Evolutionary conservation across 768 basidiomycete genomes (phyloP).

Genomic region (Naganishia vishniacii): DNA sequence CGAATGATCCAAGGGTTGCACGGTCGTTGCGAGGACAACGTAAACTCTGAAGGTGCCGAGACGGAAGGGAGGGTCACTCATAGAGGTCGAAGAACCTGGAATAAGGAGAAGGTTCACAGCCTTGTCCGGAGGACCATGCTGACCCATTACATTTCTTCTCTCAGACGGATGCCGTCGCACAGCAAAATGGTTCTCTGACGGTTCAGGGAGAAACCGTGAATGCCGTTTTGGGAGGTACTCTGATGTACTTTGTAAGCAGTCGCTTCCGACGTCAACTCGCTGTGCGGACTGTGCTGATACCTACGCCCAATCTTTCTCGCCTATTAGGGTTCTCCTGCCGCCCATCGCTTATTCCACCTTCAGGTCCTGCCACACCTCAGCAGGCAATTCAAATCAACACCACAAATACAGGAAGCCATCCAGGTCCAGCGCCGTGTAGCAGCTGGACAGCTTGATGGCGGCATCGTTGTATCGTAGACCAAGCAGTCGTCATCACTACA

Average conservation of each 20-base stretch:
- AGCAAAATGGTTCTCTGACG: slow-evolving; percentile 15
- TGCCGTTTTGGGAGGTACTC: slow-evolving; percentile 25
- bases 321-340: slow-evolving; percentile 41
- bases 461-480: slow-evolving; percentile 12
- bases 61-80: no score
- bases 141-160: neutral
- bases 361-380: slow-evolving; percentile 37
- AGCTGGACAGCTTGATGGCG: slow-evolving; percentile 5
- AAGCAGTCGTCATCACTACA: neutral
- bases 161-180: slow-evolving; percentile 1
- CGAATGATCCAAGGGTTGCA: no score
- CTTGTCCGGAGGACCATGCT: neutral
- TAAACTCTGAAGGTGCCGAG: no score
- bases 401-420: slow-evolving; percentile 13
- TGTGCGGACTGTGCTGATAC: no score
- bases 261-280: neutral
- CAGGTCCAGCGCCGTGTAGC: slow-evolving; percentile 9
- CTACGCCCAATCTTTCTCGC: neutral
- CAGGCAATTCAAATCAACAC: slow-evolving; percentile 6
- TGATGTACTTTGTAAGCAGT: slow-evolving; percentile 31
- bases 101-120: no score
- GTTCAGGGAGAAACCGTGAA: slow-evolving; percentile 27
- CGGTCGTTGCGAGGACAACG: no score
- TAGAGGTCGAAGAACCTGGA: no score
- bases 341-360: slow-evolving; percentile 45